Base-by-base conservation (phyloP, 169 alveolate species). In the Perkinsus marinus region DNA sequence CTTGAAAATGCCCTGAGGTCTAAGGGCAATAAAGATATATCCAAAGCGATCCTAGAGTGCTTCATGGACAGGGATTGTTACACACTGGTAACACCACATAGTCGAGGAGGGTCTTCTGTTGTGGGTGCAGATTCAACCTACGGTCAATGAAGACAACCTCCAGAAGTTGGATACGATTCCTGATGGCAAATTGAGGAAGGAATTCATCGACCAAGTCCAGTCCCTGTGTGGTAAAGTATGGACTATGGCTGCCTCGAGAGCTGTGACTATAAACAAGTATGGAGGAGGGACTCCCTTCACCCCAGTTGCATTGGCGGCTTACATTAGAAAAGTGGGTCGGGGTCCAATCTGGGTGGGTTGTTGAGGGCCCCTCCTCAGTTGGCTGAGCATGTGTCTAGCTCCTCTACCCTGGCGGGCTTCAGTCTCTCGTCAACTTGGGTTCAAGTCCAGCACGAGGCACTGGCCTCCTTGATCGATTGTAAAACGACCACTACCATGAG, bases 141-240 rank as follows among this genome's bases (percentile, higher is more conserved):
- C 93, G 39, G 96, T 95, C 91, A 95, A 95, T 30, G 97, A 96
- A 90, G 91, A 92, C 57, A 92, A 91, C 57, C 94, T 96, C 39
- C 95, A 95, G 92, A 95, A 93, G 90, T 91, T 96, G 90, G 92
- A 94, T 90, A 91, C 93, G 46, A 89, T 96, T 17, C 95, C 95
- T 30, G 94, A 94, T 38, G 38, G 69, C 68, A 93, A 94, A 47
- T 93, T 96, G 43, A 93, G 96, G 79, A 94, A 94, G 0, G 96
- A 96, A 93, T 96, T 96, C 92, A 13, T 57, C 79, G 22, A 5
- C 79, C 79, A 57, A 26, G 34, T 57, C 5, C 37, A 26, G 22
- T 19, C 37, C 79, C 79, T 57, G 26, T 57, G 79, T 30, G 79
- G 79, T 26, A 57, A 57, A 26, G 22, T 57, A 57, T 57, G 79